Evolutionary conservation across 2,329 filamentous ascomycete genomes (phyloP).

Genomic region (Venturia nashicola): DNA sequence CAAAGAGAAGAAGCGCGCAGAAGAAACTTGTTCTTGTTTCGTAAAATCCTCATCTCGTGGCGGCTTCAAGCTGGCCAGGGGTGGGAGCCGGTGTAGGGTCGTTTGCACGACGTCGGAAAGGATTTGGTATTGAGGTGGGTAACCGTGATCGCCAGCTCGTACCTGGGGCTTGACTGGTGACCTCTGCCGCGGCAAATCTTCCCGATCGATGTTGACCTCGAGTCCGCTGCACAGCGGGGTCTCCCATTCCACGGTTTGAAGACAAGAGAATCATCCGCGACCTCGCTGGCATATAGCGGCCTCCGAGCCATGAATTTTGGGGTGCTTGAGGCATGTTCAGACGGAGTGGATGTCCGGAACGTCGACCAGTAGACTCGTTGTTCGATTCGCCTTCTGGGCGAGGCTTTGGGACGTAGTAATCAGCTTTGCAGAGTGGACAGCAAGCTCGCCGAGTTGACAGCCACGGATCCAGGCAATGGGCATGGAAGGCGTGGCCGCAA

Average conservation of each 20-base stretch:
- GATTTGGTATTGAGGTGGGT: constrained; percentile 12
- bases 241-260: background rate
- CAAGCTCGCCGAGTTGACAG: constrained; percentile 86
- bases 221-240: background rate
- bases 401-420: constrained; percentile 92
- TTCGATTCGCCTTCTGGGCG: constrained; percentile 44
- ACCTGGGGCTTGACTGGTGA: constrained; percentile 13
- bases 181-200: background rate
- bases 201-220: background rate
- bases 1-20: constrained; percentile 23
- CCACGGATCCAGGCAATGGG: constrained; percentile 92
- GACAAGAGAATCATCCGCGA: constrained; percentile 2
- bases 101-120: constrained; percentile 8
- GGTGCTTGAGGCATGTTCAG: constrained; percentile 10
- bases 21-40: constrained; percentile 13
- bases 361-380: background rate
- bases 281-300: background rate
- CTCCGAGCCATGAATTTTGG: constrained; percentile 8
- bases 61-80: constrained; percentile 25
- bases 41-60: background rate
- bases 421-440: constrained; percentile 94
- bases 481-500: constrained; percentile 97
- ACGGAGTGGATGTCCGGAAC: background rate
- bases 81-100: constrained; percentile 15
- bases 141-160: constrained; percentile 20